Percentiles rank a stretch among this genome's conserved stretches.
phyloP scores from a whole-genome alignment of 202 grass and related monocot genomes.

The Panicum hallii region DNA sequence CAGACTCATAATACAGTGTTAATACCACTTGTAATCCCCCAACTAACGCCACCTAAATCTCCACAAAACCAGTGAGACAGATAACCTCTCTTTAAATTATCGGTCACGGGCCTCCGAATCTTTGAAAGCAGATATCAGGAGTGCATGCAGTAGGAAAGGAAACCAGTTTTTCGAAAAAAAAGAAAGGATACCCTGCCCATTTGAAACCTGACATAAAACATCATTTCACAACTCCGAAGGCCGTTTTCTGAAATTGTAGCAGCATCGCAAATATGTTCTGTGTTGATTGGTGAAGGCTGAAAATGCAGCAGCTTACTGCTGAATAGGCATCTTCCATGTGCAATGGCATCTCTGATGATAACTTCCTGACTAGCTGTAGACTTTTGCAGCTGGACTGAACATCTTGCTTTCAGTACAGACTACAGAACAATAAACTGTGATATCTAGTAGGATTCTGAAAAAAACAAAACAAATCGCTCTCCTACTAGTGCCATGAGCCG shows the following conservation, averaged over 20 bases:
- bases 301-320: slow-evolving; percentile 28
- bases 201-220: slow-evolving; percentile 34
- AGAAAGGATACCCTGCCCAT: background rate
- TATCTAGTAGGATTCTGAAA: slow-evolving; percentile 16
- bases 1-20: slow-evolving; percentile 45
- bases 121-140: slow-evolving; percentile 10
- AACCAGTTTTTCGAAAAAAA: background rate
- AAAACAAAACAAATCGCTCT: background rate
- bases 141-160: background rate
- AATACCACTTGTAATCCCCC: slow-evolving; percentile 35
- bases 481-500: background rate
- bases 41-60: slow-evolving; percentile 43
- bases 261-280: slow-evolving; percentile 35
- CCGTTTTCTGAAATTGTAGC: slow-evolving; percentile 45
- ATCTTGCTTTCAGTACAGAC: slow-evolving; percentile 14
- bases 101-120: slow-evolving; percentile 14
- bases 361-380: slow-evolving; percentile 27
- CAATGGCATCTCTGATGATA: slow-evolving; percentile 36
- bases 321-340: slow-evolving; percentile 27
- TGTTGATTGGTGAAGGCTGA: slow-evolving; percentile 47
- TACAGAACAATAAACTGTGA: slow-evolving; percentile 20
- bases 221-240: background rate
- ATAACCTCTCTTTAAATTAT: slow-evolving; percentile 5
- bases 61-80: slow-evolving; percentile 29
- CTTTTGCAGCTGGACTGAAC: slow-evolving; percentile 40